Percentiles rank a stretch among this genome's conserved stretches.
These are phyloP conservation scores for Omphalotus guepiniiformis DNA, from an alignment of 768 basidiomycete species.

Conservation along the genomic window DNA sequence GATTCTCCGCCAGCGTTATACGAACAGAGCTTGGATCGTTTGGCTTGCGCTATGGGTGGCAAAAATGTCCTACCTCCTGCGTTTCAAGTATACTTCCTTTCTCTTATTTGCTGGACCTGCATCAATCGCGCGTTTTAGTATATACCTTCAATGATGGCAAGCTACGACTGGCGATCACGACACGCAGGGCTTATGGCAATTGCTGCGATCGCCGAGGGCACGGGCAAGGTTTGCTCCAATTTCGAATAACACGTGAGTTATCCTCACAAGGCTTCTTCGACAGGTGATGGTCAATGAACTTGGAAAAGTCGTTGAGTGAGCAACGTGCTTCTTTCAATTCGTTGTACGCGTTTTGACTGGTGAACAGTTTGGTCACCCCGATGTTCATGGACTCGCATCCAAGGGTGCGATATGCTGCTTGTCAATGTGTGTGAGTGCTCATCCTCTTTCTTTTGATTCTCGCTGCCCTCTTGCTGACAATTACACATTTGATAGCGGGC, in stretches of 20 bases:
- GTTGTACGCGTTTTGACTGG: conserved; percentile 45
- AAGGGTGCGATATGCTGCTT: conserved; percentile 70
- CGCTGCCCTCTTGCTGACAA: conserved; percentile 8
- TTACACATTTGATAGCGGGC: conserved; percentile 51
- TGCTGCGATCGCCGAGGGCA: conserved; percentile 82
- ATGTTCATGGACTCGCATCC: conserved; percentile 80
- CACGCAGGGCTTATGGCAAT: conserved; percentile 89
- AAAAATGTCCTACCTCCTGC: conserved; percentile 71
- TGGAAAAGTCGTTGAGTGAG: conserved; percentile 77
- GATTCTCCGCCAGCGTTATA: conserved; percentile 71
- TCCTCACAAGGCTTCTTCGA: background rate
- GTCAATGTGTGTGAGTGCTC: conserved; percentile 80
- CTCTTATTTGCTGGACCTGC: background rate
- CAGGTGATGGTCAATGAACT: conserved; percentile 80
- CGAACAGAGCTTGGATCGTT: conserved; percentile 78
- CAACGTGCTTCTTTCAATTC: conserved; percentile 7
- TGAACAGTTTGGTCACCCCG: too few relatives aligned
- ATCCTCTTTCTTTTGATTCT: background rate
- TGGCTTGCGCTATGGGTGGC: conserved; percentile 79
- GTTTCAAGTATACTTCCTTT: conserved; percentile 43
- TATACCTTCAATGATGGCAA: conserved; percentile 77
- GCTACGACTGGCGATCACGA: conserved; percentile 79
- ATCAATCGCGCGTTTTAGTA: conserved; percentile 30
- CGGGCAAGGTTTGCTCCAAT: conserved; percentile 47
- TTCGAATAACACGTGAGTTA: background rate